Base-by-base conservation (phyloP, 2,329 filamentous ascomycete genomes). In the Fonsecaea monophora region DNA sequence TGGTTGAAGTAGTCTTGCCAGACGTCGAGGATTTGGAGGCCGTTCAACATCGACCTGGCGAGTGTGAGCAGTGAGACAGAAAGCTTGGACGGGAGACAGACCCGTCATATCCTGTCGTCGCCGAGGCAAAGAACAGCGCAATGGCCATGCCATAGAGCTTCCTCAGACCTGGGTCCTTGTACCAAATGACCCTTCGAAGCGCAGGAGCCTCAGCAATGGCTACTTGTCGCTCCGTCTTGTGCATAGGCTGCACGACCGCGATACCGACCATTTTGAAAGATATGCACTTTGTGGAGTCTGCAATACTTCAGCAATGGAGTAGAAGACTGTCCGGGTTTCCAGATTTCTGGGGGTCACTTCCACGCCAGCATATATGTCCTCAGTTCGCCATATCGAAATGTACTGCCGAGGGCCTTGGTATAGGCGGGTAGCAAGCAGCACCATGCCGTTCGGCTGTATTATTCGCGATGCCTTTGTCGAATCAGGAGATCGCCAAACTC, bases 81-180 rank as follows among this genome's bases (percentile, higher is more conserved):
- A 25, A 50, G 25, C 18, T 4, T 50, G 45, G 45, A 9, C 21
- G 10, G 35, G 7, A n/a, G 6, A 35, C 66, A 56, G 72, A 81
- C 79, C 86, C 85, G 76, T 89, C 86, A 74, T 87, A 69, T 86
- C 88, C 35, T 85, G 88, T 53, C 85, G 67, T 69, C 37, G 67
- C 86, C 30, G 86, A 88, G 12, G 85, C 86, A 64, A 88, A 78
- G 75, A 86, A 85, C 65, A 89, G 79, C 66, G 88, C 82, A 25
- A 81, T 76, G 66, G 80, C 81, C 74, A 82, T 81, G 60, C 80
- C 80, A 73, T 88, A 88, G 15, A 88, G 81, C 73, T 81, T 84
- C 60, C 86, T 80, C 60, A 88, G 77, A 72, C 86, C 83, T 34
- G 85, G 84, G 68, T 88, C 84, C 72, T 78, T 80, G 67, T 79